Percentiles rank a stretch among this genome's conserved stretches.
Conservation (phyloP, 2,329 filamentous ascomycete genomes). For the Knoxdaviesia capensis region DNA sequence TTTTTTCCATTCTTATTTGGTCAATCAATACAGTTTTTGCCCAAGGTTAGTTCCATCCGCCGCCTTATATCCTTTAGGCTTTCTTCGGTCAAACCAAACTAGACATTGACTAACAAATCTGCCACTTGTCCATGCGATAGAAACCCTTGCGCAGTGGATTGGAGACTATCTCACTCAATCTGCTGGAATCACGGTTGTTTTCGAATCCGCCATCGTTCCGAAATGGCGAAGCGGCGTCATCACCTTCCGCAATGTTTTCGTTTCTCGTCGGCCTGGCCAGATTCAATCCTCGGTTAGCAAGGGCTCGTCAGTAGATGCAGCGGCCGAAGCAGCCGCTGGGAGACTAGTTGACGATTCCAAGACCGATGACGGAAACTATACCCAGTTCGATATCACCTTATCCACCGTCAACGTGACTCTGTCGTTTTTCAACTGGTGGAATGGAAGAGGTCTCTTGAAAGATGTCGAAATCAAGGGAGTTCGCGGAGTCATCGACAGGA, state of each 20-base stretch:
- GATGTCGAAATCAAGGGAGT: slow-evolving; percentile 92
- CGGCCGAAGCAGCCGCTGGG: slow-evolving; percentile 64
- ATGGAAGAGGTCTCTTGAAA: slow-evolving; percentile 75
- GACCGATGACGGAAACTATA: slow-evolving; percentile 87
- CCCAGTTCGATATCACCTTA: slow-evolving; percentile 88
- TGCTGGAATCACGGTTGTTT: slow-evolving; percentile 81
- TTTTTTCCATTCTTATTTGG: slow-evolving; percentile 80
- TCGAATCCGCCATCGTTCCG: slow-evolving; percentile 93
- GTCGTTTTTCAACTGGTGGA: slow-evolving; percentile 98
- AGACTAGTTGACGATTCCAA: slow-evolving; percentile 31
- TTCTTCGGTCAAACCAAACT: not conserved
- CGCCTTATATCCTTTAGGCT: not conserved
- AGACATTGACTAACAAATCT: slow-evolving; percentile 6
- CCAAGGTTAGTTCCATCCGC: slow-evolving; percentile 38
- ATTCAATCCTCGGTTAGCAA: slow-evolving; percentile 70
- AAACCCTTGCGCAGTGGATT: slow-evolving; percentile 82
- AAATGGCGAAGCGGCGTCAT: slow-evolving; percentile 93
- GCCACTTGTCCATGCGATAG: slow-evolving; percentile 18
- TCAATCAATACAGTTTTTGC: slow-evolving; percentile 92
- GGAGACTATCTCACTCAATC: slow-evolving; percentile 92
- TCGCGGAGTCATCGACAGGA: slow-evolving; percentile 78
- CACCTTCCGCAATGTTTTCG: slow-evolving; percentile 88
- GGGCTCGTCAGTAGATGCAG: slow-evolving; percentile 68
- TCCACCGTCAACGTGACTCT: slow-evolving; percentile 90
- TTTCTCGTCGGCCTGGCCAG: slow-evolving; percentile 77